Base-by-base conservation (phyloP, 2,329 filamentous ascomycete genomes). In the Penicillium sp. region DNA sequence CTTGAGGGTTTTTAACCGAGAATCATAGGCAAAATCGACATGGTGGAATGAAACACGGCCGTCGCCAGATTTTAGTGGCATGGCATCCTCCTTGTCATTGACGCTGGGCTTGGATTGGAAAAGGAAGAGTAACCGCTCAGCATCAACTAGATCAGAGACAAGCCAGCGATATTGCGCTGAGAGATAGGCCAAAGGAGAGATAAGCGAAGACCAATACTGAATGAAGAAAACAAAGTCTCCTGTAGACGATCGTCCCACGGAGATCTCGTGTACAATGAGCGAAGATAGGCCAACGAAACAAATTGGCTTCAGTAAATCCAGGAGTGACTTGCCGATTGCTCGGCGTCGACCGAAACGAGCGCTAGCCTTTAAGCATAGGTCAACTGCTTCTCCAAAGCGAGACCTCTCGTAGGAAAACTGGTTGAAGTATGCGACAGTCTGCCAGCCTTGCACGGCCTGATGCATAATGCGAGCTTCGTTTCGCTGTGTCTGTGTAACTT, bases 161-260 rank as follows among this genome's bases (percentile, higher is more conserved):
- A 84, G 70, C 47, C 74, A 74, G 25, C 76, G 73, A 53, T 80
- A 79, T 33, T 78, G 77, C 56, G 75, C 77, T 0, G 78, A 77
- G 25, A 84, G 74, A n/a, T 75, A 75, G 16, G 74, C 71, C 4
- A 84, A 66, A 4, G 82, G 81, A 3, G 64, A 68, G 53, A 75
- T 57, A 1, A 81, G 57, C 68, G 77, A 67, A 67, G 72, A 69
- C 86, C 86, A 89, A 69, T 88, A 89, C 37, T 82, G 79, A 14
- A 86, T 75, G 16, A 89, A 71, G 7, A 85, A 84, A 4, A 88
- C 82, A 57, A 89, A 85, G 55, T 80, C 80, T 31, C 85, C 84
- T 2, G 85, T 74, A 0, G 79, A 76, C 36, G 76, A 76, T 9
- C 69, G 65, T 1, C 79, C 79, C 38, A 74, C 71, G 0, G 76